Base-by-base conservation (phyloP, 257 asterid species). In the Linderniella brevidens region DNA sequence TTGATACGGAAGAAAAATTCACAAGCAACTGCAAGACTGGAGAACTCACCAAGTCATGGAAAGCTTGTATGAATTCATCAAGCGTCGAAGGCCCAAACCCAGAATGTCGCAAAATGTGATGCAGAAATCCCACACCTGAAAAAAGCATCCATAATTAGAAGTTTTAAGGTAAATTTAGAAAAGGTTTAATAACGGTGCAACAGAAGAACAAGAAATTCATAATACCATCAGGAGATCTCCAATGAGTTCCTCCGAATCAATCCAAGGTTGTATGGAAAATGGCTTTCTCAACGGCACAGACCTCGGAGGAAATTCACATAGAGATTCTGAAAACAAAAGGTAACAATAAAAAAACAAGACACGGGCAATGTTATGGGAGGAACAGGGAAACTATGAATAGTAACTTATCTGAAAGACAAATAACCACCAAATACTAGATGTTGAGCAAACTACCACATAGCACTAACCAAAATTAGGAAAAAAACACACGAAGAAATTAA, bases 81-180 rank as follows among this genome's bases (percentile, higher is more conserved):
- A 86, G 53, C 49, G 97, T 79, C 68, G 82, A 86, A 64, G 97
- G 94, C 94, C 94, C 82, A 41, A 86, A 80, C 37, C 75, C 85
- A 62, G 94, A 59, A 79, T 85, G 74, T 86, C 97, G 4, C 85
- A 70, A 63, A 86, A 86, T 20, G 87, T 70, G 58, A 82, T 79
- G 61, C 77, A 77, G 76, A 86, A 86, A 71, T 75, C 75, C 94
- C 94, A 86, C 51, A 77, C 92, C 97, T 86, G 58, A 46, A 58
- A n/a, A n/a, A n/a, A 6, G 39, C 51, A 54, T 25, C 53, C 9
- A 53, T 46, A 55, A 45, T 45, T 44, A 11, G 15, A 13, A 39
- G 43, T 25, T 25, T 6, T 45, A 39, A 18, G 44, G 38, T 17
- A 53, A 53, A 55, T 62, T 18, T 48, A 46, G 6, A 25, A 25